Evolutionary conservation across 169 alveolate species (phyloP), one percentile per base, ranked within the genome.

Genomic region (Plasmodium gaboni): DNA sequence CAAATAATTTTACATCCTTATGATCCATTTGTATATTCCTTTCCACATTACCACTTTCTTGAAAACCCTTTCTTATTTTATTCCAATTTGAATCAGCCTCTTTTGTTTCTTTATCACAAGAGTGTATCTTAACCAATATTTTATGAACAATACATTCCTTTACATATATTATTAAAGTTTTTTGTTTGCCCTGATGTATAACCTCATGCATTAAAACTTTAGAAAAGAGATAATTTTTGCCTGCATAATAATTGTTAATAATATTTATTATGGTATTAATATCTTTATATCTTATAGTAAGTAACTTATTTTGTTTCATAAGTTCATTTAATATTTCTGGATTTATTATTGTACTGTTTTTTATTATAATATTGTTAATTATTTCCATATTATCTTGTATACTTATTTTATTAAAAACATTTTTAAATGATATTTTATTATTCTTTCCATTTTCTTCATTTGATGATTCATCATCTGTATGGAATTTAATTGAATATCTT

Each of bases 211-310:
- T 71, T 5, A 46, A 44, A 51, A 86, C 87, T 26, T 64, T 51
- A 17, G 92, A 86, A 53, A 86, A 86, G 24, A 86, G 26, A 48
- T 60, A 28, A 38, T 69, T 69, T 6, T 9, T 59, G 0, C n/a
- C 3, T 12, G 42, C 42, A 61, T 86, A 86, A 59, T 70, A 86
- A 1, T 86, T 69, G 51, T 71, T 60, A 24, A 86, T 65, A 26
- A 86, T 86, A 57, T 86, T 69, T 48, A 86, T 57, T n/a, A 86
- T 73, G 26, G 46, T 12, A 4, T 86, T 61, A 71, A 86, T 67
- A 46, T 86, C 92, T 72, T 71, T 86, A 53, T 71, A 63, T 19
- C 50, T 46, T 32, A 86, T 55, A 9, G 68, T 86, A 5, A 13
- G 10, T 13, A 86, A n/a, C 9, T 86, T 86, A 24, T 64, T 64